A percentile compares a stretch with the other conserved stretches of the same genome.
Evolutionary conservation across 495 filamentous ascomycete species (phyloP).

Genomic region (Pseudoneurospora amorphoporcata): DNA sequence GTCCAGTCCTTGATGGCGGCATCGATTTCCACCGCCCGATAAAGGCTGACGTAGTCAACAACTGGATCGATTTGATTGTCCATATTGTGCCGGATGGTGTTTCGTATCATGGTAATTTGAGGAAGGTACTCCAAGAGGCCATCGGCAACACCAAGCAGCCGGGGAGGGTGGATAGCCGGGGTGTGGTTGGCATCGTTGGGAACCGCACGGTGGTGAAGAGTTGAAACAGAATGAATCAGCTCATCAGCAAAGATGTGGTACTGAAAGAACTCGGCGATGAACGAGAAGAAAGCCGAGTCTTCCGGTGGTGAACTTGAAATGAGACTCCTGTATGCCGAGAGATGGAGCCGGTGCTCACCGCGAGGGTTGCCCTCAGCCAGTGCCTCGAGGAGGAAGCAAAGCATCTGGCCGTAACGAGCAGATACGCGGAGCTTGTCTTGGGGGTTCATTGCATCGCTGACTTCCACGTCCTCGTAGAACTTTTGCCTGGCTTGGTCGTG

Average conservation of each 20-base stretch:
- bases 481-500: constrained; percentile 51
- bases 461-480: constrained; percentile 37
- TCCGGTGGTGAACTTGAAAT: constrained; percentile 49
- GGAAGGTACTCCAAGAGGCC: constrained; percentile 74
- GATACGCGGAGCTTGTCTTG: constrained; percentile 44
- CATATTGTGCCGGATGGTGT: constrained; percentile 61
- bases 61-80: constrained; percentile 52
- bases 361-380: constrained; percentile 67
- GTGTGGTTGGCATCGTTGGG: constrained; percentile 54
- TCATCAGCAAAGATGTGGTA: constrained; percentile 81
- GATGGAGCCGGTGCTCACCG: constrained; percentile 73
- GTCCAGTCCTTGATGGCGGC: constrained; percentile 65
- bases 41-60: constrained; percentile 65
- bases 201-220: constrained; percentile 38
- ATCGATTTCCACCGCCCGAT: constrained; percentile 69
- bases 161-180: constrained; percentile 66
- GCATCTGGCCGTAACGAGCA: constrained; percentile 62
- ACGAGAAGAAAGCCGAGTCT: constrained; percentile 59
- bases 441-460: constrained; percentile 26
- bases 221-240: constrained; percentile 56
- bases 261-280: constrained; percentile 88
- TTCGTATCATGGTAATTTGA: constrained; percentile 68
- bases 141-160: constrained; percentile 77
- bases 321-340: constrained; percentile 64
- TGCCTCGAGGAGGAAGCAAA: constrained; percentile 72